Evolutionary conservation across 2,329 filamentous ascomycete species (phyloP).

Genomic region (Paecilomyces dactylethromorphus): DNA sequence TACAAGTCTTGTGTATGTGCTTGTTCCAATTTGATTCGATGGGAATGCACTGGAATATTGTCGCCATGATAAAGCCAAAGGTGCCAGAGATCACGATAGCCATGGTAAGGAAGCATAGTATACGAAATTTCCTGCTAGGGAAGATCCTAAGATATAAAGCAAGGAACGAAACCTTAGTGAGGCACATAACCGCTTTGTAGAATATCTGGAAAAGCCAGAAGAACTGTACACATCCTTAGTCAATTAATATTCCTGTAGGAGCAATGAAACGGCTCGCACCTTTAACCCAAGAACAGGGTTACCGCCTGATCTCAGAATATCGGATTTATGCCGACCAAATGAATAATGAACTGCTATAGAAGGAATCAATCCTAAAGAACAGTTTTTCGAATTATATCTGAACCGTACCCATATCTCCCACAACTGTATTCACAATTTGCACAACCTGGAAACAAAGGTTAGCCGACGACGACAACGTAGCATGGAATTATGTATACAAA

Average conservation of each 20-base stretch:
- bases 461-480: not conserved
- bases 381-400: not conserved
- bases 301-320: conserved; percentile 7
- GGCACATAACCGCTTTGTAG: conserved; percentile 11
- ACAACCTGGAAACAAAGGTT: conserved; percentile 1
- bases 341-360: conserved; percentile 6
- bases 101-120: conserved; percentile 8
- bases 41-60: conserved; percentile 42
- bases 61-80: conserved; percentile 9
- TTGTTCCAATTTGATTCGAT: conserved; percentile 44
- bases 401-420: conserved; percentile 8
- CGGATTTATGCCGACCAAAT: conserved; percentile 8
- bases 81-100: conserved; percentile 6
- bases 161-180: conserved; percentile 11
- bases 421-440: conserved; percentile 6
- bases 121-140: conserved; percentile 8
- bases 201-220: conserved; percentile 12
- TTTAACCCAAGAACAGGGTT: conserved; percentile 6
- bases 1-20: conserved; percentile 44
- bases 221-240: conserved; percentile 2
- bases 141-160: conserved; percentile 12
- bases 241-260: not conserved
- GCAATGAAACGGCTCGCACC: not conserved
- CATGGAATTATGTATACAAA: not conserved
- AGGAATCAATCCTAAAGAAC: not conserved